Percentiles rank a stretch among this genome's conserved stretches.
Evolutionary conservation across 176 grass and related monocot species (phyloP).

Genomic region (Melocanna baccifera): DNA sequence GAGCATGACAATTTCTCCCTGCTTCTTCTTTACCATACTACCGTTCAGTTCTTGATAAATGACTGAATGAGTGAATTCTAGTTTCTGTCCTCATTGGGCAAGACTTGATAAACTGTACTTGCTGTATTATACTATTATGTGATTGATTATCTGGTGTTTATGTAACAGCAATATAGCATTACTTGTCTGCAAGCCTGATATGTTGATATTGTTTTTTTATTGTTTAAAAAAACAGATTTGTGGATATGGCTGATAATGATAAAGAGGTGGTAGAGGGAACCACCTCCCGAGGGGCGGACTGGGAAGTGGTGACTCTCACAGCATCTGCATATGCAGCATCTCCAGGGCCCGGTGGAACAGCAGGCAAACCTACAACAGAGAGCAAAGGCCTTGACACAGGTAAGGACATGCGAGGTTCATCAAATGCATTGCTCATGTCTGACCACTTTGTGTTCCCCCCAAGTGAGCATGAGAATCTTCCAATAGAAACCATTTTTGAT

Average conservation of each 20-base stretch:
- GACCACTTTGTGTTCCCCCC: slow-evolving; percentile 85
- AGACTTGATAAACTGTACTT: not conserved
- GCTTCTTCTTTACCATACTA: not conserved
- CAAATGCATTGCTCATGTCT: slow-evolving; percentile 42
- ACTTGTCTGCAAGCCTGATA: not conserved
- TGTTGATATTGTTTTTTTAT: not conserved
- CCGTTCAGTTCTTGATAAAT: not conserved
- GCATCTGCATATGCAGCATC: slow-evolving; percentile 55
- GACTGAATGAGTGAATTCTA: not conserved
- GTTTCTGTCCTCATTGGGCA: not conserved
- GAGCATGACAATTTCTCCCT: not conserved
- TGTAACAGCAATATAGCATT: not conserved
- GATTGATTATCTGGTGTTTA: not conserved
- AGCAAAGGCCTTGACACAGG: not conserved
- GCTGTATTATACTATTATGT: not conserved
- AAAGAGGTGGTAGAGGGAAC: slow-evolving; percentile 39
- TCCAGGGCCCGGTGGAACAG: slow-evolving; percentile 17
- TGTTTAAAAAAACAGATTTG: slow-evolving; percentile 14
- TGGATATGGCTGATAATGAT: slow-evolving; percentile 59
- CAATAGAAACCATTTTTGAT: slow-evolving; percentile 35
- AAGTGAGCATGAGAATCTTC: slow-evolving; percentile 88
- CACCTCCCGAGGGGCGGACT: slow-evolving; percentile 43
- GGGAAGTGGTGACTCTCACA: slow-evolving; percentile 83
- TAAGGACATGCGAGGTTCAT: not conserved
- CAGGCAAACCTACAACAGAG: not conserved